Evolutionary conservation across 2,329 filamentous ascomycete genomes (phyloP).

Genomic region (Seiridium unicorne): DNA sequence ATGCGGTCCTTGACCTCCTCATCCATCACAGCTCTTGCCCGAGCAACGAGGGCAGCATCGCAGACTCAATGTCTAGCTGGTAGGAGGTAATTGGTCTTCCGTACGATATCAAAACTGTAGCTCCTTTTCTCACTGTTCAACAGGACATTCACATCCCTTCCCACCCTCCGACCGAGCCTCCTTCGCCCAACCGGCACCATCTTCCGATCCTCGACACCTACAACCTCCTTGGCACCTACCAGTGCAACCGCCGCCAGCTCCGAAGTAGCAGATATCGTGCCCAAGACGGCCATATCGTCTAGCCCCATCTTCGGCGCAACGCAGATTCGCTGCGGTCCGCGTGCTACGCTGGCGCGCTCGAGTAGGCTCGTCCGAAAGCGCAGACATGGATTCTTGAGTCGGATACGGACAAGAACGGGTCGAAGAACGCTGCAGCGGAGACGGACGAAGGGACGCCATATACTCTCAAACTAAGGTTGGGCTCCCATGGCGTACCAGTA

Average conservation of each 20-base stretch:
- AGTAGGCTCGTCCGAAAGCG: slow-evolving; percentile 59
- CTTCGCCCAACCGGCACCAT: slow-evolving; percentile 9
- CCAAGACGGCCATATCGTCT: slow-evolving; percentile 43
- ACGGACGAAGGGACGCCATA: slow-evolving; percentile 49
- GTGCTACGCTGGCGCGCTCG: slow-evolving; percentile 54
- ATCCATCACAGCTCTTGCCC: slow-evolving; percentile 4
- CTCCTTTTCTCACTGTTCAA: background rate
- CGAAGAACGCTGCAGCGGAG: slow-evolving; percentile 52
- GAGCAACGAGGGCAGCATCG: background rate
- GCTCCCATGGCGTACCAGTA: no score
- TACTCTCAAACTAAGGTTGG: slow-evolving; percentile 32
- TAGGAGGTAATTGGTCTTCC: background rate
- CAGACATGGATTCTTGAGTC: slow-evolving; percentile 55
- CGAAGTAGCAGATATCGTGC: slow-evolving; percentile 28
- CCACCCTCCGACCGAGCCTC: slow-evolving; percentile 38
- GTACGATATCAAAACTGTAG: background rate
- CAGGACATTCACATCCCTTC: slow-evolving; percentile 49
- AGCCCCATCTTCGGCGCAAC: slow-evolving; percentile 49
- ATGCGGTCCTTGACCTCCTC: slow-evolving; percentile 1
- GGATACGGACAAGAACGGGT: slow-evolving; percentile 49
- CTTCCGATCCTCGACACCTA: slow-evolving; percentile 21
- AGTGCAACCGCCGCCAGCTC: slow-evolving; percentile 11
- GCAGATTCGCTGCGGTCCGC: slow-evolving; percentile 58
- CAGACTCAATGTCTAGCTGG: background rate
- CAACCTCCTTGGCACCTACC: slow-evolving; percentile 16